phyloP scores from a whole-genome alignment of 345 rosid species.

The Boechera retrofracta region DNA sequence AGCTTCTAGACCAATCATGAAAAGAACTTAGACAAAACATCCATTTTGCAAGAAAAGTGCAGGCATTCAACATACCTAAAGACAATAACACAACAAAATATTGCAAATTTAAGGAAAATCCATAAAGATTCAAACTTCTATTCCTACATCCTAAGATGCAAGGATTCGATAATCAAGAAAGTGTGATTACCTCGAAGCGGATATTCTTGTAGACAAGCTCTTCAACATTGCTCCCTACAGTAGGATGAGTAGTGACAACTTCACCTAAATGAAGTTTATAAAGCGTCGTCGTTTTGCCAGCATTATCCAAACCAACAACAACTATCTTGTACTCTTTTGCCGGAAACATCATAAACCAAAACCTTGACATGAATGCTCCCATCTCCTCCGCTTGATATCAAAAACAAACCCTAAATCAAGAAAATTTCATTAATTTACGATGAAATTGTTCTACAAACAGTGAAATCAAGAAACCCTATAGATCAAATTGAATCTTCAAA shows the following conservation, averaged over 20 bases:
- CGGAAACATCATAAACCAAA: constrained; percentile 97
- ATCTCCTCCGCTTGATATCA: constrained; percentile 39
- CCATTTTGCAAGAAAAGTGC: not conserved
- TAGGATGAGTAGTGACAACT: constrained; percentile 96
- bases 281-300: constrained; percentile 97
- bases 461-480: constrained; percentile 10
- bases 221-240: constrained; percentile 95
- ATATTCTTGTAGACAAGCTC: constrained; percentile 97
- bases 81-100: not conserved
- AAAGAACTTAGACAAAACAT: constrained; percentile 9
- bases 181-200: constrained; percentile 70
- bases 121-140: not conserved
- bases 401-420: constrained; percentile 7
- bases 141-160: not conserved
- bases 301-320: constrained; percentile 96
- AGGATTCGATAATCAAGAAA: not conserved
- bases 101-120: not conserved
- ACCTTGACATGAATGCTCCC: constrained; percentile 88
- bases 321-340: constrained; percentile 97
- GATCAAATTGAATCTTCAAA: not conserved
- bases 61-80: not conserved
- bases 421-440: not conserved
- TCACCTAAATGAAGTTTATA: constrained; percentile 93
- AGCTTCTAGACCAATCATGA: not conserved
- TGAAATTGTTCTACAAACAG: constrained; percentile 1